Evolutionary conservation across 202 grass and related monocot genomes (phyloP).

Genomic region (Digitaria exilis): DNA sequence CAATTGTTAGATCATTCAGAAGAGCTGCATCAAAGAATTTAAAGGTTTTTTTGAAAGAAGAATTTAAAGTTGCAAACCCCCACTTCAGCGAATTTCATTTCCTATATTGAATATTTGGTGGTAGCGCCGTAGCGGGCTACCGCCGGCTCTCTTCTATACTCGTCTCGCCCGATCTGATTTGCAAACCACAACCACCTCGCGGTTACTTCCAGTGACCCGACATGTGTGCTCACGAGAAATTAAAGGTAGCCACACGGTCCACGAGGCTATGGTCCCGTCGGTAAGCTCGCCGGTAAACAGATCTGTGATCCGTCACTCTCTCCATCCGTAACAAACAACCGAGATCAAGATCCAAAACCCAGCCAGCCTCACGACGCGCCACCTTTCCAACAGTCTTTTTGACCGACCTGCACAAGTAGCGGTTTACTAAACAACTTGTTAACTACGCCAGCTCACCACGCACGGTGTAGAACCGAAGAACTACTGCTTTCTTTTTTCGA

Average conservation of each 20-base stretch:
- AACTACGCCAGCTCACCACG: neutral
- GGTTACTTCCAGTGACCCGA: neutral
- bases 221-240: neutral
- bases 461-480: neutral
- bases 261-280: conserved; percentile 23
- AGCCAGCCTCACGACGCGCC: neutral
- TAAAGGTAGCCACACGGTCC: neutral
- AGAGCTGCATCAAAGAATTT: too few relatives aligned
- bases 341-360: conserved; percentile 33
- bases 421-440: neutral
- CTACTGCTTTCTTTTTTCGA: neutral
- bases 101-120: too few relatives aligned
- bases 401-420: neutral
- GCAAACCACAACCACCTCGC: neutral
- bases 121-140: too few relatives aligned
- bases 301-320: conserved; percentile 9
- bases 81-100: too few relatives aligned
- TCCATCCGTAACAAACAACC: neutral
- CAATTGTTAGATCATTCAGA: too few relatives aligned
- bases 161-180: neutral
- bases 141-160: too few relatives aligned
- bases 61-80: too few relatives aligned
- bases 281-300: conserved; percentile 26
- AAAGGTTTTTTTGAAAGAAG: too few relatives aligned
- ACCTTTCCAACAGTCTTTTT: neutral